These are phyloP conservation scores for Gossypium armourianum DNA, from an alignment of 441 rosid genomes.

Conservation along the genomic window DNA sequence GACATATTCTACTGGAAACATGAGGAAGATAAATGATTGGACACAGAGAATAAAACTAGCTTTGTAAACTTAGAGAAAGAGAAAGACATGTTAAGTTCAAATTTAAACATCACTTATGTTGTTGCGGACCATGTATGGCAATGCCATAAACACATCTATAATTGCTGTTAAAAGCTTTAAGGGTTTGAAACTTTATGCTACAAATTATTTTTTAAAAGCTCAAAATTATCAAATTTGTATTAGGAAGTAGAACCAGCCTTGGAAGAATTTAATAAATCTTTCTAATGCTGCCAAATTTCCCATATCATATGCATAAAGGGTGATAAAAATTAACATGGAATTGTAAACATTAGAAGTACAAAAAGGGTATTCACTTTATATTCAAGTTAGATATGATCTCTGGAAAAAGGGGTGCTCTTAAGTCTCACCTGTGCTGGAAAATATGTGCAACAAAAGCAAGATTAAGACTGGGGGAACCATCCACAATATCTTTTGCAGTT, in stretches of 20 bases:
- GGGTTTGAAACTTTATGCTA: background rate
- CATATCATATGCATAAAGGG: background rate
- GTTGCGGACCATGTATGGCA: background rate
- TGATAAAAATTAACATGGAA: background rate
- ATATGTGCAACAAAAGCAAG: conserved; percentile 94
- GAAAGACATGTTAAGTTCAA: background rate
- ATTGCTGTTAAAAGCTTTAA: background rate
- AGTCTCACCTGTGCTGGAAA: conserved; percentile 76
- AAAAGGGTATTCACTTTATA: background rate
- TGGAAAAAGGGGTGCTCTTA: background rate
- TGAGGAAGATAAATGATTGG: background rate
- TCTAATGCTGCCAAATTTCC: background rate
- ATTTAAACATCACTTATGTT: background rate
- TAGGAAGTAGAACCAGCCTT: background rate
- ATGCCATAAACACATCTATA: conserved; percentile 1
- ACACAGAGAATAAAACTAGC: too few relatives aligned
- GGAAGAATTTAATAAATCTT: background rate
- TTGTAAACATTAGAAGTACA: background rate
- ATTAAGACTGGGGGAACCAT: conserved; percentile 92
- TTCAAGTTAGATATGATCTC: conserved; percentile 3
- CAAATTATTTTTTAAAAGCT: background rate
- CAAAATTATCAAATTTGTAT: background rate
- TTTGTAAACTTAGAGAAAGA: background rate
- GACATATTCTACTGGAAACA: background rate
- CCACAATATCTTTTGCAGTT: conserved; percentile 78